phyloP scores from a whole-genome alignment of 192 early-diverging fungal genomes.

The Endogone sp. region DNA sequence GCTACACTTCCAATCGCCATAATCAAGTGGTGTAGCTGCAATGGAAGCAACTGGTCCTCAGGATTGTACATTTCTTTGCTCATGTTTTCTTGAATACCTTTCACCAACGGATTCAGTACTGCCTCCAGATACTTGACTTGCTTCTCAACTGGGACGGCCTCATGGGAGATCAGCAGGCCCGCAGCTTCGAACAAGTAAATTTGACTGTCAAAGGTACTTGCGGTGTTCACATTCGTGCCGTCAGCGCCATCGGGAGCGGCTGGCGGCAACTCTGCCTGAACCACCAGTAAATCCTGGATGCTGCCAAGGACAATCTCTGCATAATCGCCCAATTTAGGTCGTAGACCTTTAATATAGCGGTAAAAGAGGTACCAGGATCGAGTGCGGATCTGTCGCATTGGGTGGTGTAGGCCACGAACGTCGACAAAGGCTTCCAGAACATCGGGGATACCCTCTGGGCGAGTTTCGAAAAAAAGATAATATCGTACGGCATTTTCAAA shows the following conservation, averaged over 20 bases:
- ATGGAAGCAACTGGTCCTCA: slow-evolving; percentile 63
- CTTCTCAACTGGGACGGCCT: slow-evolving; percentile 56
- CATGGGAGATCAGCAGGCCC: slow-evolving; percentile 86
- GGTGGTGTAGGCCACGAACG: slow-evolving; percentile 71
- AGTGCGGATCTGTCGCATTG: slow-evolving; percentile 61
- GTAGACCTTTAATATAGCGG: slow-evolving; percentile 73
- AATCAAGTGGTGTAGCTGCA: slow-evolving; percentile 80
- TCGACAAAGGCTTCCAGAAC: slow-evolving; percentile 77
- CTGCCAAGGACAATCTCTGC: slow-evolving; percentile 57
- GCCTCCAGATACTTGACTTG: slow-evolving; percentile 72
- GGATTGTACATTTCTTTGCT: slow-evolving; percentile 54
- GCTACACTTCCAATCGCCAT: slow-evolving; percentile 80
- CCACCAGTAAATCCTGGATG: slow-evolving; percentile 69
- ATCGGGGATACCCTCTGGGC: slow-evolving; percentile 58
- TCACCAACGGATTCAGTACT: slow-evolving; percentile 74
- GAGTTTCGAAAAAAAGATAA: slow-evolving; percentile 63
- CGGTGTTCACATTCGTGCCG: slow-evolving; percentile 19
- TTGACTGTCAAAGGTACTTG: slow-evolving; percentile 73
- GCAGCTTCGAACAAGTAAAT: slow-evolving; percentile 89
- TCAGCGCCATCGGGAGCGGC: slow-evolving; percentile 34
- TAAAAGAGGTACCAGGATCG: slow-evolving; percentile 87
- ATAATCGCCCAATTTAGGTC: slow-evolving; percentile 51
- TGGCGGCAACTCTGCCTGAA: slow-evolving; percentile 58
- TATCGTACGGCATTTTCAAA: slow-evolving; percentile 76
- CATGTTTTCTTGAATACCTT: slow-evolving; percentile 71